Conservation (phyloP, 108 stramenopile species). For the Pseudonitzschia delicatissima region DNA sequence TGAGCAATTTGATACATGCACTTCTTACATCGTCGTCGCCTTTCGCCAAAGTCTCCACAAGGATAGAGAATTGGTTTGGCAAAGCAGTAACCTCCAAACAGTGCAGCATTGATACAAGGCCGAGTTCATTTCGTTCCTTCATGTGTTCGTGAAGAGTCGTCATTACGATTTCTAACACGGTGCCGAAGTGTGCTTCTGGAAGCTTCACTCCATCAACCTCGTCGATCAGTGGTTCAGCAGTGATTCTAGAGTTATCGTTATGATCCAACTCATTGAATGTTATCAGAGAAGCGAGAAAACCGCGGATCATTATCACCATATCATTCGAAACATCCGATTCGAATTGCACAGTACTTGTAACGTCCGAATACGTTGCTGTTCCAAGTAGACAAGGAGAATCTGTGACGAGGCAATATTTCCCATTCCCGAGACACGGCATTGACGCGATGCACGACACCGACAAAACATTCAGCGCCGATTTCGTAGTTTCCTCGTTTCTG, state of each 20-base stretch:
- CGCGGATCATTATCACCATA: conserved; percentile 25
- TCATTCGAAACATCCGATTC: conserved; percentile 2
- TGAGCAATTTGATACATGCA: conserved; percentile 46
- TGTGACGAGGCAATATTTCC: background rate
- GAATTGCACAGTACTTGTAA: conserved; percentile 13
- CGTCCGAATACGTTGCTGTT: conserved; percentile 6
- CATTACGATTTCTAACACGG: conserved; percentile 32
- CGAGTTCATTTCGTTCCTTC: background rate
- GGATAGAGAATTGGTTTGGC: conserved; percentile 40
- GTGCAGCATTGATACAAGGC: conserved; percentile 7
- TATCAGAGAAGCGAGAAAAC: conserved; percentile 35
- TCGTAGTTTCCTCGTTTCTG: conserved; percentile 24
- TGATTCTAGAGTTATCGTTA: background rate
- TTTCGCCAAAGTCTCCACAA: conserved; percentile 38
- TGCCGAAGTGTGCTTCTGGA: conserved; percentile 25
- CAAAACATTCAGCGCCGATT: conserved; percentile 20
- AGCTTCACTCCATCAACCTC: conserved; percentile 1
- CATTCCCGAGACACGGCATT: conserved; percentile 30
- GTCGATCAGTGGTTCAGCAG: background rate
- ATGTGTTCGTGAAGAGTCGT: background rate
- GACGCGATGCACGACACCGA: conserved; percentile 26
- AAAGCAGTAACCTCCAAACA: conserved; percentile 38
- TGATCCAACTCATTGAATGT: conserved; percentile 3
- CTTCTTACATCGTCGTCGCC: conserved; percentile 28
- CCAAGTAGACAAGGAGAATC: conserved; percentile 18